These are phyloP conservation scores for Epichloe bromicola DNA, from an alignment of 2,329 filamentous ascomycete genomes.

Conservation along the genomic window DNA sequence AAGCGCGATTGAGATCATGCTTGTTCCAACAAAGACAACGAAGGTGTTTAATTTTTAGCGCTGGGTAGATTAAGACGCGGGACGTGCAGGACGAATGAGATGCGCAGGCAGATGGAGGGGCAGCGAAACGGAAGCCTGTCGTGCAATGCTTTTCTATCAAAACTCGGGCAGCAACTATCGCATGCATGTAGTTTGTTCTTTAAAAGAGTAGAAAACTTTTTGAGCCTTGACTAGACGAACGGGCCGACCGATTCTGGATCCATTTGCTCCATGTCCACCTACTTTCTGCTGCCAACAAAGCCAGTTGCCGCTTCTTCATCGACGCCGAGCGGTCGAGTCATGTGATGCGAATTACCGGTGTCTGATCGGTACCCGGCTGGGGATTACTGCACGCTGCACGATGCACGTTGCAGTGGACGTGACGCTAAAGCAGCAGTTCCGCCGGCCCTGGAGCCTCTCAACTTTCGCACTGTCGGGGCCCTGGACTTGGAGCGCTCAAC, in stretches of 20 bases:
- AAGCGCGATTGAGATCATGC: too few relatives aligned
- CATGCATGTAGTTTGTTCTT: background rate
- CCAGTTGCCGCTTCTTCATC: background rate
- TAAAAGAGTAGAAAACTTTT: background rate
- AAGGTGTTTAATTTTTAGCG: constrained; percentile 2
- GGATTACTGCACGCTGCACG: background rate
- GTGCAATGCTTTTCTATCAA: background rate
- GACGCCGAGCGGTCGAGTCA: background rate
- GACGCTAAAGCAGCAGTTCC: background rate
- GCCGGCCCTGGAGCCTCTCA: background rate
- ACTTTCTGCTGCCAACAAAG: background rate
- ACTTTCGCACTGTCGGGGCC: too few relatives aligned
- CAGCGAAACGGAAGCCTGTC: background rate
- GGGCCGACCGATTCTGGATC: background rate
- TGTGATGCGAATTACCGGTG: background rate
- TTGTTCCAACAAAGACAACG: background rate
- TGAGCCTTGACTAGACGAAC: background rate
- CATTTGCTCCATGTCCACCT: background rate
- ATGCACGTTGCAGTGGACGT: background rate
- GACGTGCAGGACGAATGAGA: constrained; percentile 1
- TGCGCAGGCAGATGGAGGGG: background rate
- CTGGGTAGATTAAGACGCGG: background rate
- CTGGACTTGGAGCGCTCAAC: too few relatives aligned
- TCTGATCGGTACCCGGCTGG: background rate
- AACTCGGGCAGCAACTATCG: background rate